A percentile compares a stretch with the other conserved stretches of the same genome.
phyloP scores from a whole-genome alignment of 2,329 filamentous ascomycete species.

The Coniochaeta sp. region DNA sequence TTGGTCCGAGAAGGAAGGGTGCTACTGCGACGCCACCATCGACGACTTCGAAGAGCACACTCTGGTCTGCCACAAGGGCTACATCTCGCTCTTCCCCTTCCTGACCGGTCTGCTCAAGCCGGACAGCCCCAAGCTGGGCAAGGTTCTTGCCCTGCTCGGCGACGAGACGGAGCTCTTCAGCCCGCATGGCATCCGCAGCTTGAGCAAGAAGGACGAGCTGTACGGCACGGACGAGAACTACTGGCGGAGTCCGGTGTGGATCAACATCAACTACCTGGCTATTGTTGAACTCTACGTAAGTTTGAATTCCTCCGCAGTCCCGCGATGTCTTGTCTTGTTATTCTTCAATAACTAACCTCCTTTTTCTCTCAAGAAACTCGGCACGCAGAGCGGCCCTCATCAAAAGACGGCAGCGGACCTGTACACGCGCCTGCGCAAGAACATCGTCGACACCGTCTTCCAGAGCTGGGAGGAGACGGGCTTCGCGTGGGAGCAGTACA shows the following conservation, averaged over 20 bases:
- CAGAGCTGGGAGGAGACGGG: conserved; percentile 83
- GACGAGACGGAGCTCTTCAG: conserved; percentile 88
- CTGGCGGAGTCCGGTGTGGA: conserved; percentile 92
- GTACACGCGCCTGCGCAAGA: conserved; percentile 70
- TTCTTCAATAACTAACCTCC: not conserved
- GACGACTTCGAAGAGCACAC: conserved; percentile 89
- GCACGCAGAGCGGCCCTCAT: conserved; percentile 59
- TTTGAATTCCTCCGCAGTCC: conserved; percentile 13
- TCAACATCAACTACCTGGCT: conserved; percentile 91
- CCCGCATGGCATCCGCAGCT: conserved; percentile 75
- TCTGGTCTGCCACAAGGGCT: conserved; percentile 93
- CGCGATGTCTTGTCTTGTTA: not conserved
- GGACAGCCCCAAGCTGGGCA: conserved; percentile 66
- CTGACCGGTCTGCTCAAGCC: conserved; percentile 70
- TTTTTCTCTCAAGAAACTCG: conserved; percentile 47
- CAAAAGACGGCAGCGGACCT: conserved; percentile 60
- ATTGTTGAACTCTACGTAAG: conserved; percentile 70
- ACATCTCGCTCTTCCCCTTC: conserved; percentile 90
- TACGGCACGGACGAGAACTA: conserved; percentile 95
- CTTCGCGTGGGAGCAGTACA: conserved; percentile 98
- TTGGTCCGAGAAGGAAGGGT: conserved; percentile 74
- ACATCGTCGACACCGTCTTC: conserved; percentile 84
- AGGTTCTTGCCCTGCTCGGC: conserved; percentile 67
- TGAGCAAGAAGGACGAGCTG: conserved; percentile 74
- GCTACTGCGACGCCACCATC: conserved; percentile 91